Evolutionary conservation across 805 yeast species (phyloP).

Genomic region (Barnettozyma siamensis): DNA sequence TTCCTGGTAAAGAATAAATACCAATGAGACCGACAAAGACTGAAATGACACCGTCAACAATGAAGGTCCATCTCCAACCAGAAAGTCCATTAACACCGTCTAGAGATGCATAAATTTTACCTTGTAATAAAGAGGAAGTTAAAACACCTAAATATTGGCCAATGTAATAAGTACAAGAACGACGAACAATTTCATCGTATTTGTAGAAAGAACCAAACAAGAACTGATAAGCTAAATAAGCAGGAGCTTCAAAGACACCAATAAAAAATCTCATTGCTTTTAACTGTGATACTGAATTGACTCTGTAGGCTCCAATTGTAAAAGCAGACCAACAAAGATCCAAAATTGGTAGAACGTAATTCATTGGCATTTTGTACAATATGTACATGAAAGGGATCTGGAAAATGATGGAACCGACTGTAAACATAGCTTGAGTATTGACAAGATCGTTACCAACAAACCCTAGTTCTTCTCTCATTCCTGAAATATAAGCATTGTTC

Average conservation of each 20-base stretch:
- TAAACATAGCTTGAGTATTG: slow-evolving; percentile 52
- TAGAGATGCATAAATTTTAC: slow-evolving; percentile 39
- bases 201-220: slow-evolving; percentile 54
- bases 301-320: slow-evolving; percentile 37
- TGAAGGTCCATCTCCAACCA: slow-evolving; percentile 67
- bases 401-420: slow-evolving; percentile 56
- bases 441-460: slow-evolving; percentile 62
- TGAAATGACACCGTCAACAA: slow-evolving; percentile 55
- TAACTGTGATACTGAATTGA: slow-evolving; percentile 46
- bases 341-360: slow-evolving; percentile 35
- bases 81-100: slow-evolving; percentile 41
- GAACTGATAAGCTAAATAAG: slow-evolving; percentile 57
- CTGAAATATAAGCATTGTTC: slow-evolving; percentile 62
- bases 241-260: slow-evolving; percentile 67
- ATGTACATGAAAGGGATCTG: slow-evolving; percentile 64
- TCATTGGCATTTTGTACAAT: slow-evolving; percentile 50
- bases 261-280: slow-evolving; percentile 61
- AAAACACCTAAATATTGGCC: slow-evolving; percentile 61
- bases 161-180: slow-evolving; percentile 56
- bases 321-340: slow-evolving; percentile 40
- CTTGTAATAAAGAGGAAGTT: slow-evolving; percentile 53
- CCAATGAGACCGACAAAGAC: slow-evolving; percentile 28
- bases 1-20: slow-evolving; percentile 47
- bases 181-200: slow-evolving; percentile 50
- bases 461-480: slow-evolving; percentile 52